Evolutionary conservation across 805 yeast genomes (phyloP).

Genomic region (Candida broadrunensis): DNA sequence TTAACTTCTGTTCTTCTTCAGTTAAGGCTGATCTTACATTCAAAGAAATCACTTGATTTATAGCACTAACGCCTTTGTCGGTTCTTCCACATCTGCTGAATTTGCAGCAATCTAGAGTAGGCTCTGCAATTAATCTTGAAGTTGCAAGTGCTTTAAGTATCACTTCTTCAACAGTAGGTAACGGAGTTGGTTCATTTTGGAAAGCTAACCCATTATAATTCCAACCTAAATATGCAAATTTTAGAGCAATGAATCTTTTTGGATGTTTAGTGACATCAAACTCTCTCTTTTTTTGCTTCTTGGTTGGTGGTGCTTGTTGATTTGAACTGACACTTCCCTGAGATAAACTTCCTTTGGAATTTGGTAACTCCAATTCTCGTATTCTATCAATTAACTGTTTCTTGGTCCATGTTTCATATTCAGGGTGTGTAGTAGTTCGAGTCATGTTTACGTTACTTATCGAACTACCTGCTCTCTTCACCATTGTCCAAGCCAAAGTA

Average conservation of each 20-base stretch:
- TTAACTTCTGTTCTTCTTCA: constrained; percentile 57
- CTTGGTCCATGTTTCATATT: constrained; percentile 62
- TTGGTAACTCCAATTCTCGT: constrained; percentile 46
- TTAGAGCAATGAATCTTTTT: constrained; percentile 71
- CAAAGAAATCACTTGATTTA: constrained; percentile 89
- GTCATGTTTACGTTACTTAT: constrained; percentile 16
- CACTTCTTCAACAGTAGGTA: constrained; percentile 84
- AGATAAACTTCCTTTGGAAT: neutral
- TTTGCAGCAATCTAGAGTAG: constrained; percentile 58
- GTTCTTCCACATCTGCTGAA: constrained; percentile 95
- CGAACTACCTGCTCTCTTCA: constrained; percentile 16
- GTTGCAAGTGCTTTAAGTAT: constrained; percentile 68
- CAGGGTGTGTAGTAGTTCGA: constrained; percentile 3
- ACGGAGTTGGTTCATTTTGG: constrained; percentile 70
- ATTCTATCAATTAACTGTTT: constrained; percentile 61
- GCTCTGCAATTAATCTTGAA: constrained; percentile 60
- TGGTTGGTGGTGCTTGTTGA: neutral
- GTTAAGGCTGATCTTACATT: constrained; percentile 67
- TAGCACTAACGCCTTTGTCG: constrained; percentile 94
- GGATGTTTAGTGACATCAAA: constrained; percentile 66
- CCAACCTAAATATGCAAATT: constrained; percentile 93
- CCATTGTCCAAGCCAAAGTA: neutral
- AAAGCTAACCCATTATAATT: constrained; percentile 85
- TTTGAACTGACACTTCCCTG: neutral
- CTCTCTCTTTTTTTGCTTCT: constrained; percentile 29